Conservation (phyloP, 73 alveolate species). For the Diophrys appendiculata region DNA sequence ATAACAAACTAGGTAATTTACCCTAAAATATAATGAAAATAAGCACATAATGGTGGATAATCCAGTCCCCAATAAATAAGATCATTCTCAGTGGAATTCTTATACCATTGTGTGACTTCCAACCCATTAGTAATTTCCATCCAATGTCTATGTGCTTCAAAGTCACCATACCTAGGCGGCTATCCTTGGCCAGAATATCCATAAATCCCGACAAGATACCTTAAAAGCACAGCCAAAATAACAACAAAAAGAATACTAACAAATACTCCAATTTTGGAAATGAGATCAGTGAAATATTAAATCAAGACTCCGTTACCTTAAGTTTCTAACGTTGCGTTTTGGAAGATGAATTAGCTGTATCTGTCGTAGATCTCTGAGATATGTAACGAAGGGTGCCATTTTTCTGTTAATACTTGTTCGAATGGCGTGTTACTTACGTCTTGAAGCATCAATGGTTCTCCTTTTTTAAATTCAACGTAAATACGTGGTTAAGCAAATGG, state of each 20-base stretch:
- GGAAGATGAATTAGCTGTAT: background rate
- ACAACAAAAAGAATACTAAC: background rate
- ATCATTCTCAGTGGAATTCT: constrained; percentile 62
- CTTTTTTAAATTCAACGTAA: too few species aligned
- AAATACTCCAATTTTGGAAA: background rate
- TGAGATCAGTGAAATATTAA: too few species aligned
- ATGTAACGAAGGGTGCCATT: background rate
- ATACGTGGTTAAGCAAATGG: too few species aligned
- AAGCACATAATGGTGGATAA: constrained; percentile 98
- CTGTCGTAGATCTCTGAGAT: background rate
- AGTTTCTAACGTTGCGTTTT: background rate
- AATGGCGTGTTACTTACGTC: background rate
- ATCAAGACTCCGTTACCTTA: background rate
- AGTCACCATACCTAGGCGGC: constrained; percentile 91
- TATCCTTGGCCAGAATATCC: constrained; percentile 76
- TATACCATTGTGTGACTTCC: constrained; percentile 81
- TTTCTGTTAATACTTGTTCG: background rate
- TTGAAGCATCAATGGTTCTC: too few species aligned
- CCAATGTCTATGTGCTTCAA: constrained; percentile 96
- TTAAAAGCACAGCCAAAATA: constrained; percentile 39
- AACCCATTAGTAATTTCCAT: constrained; percentile 86
- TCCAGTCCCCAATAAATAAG: constrained; percentile 94
- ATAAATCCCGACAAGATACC: constrained; percentile 58
- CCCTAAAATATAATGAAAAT: constrained; percentile 82
- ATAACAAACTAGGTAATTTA: constrained; percentile 32